Evolutionary conservation across 352 stramenopile genomes (phyloP), one percentile per base, ranked within the genome.

Genomic region (Phytopythium aichiense): DNA sequence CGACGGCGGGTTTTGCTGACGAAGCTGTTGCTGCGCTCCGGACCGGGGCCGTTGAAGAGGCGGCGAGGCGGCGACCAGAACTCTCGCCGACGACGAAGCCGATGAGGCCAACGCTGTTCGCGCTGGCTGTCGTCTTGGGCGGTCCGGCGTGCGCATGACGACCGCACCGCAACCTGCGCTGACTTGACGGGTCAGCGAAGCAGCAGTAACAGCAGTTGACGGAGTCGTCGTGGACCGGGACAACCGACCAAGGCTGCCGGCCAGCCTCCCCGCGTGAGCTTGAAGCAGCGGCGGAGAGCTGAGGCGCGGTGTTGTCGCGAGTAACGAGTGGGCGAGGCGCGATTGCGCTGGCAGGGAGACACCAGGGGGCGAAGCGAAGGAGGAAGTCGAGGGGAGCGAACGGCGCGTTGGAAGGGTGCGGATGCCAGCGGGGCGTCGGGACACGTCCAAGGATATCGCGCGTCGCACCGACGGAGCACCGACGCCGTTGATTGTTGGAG

Each of bases 111-210:
- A 16, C 48, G n/a, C 5, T 11, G 72, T 67, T 43, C 72, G 69
- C 31, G 62, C 70, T 54, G 71, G 64, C 7, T 72, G 66, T n/a
- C 83, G 69, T 28, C 88, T 85, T 12, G 87, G 84, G 45, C 84
- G 79, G 58, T 95, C 87, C 1, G 87, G 87, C 23, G 87, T 95
- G 33, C 84, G 72, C 76, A 92, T 89, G 18, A 95, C 77, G 5
- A 93, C 64, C 0, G 76, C 23, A 12, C 43, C 65, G 33, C 60
- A 30, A 52, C 50, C 49, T 50, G 61, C 55, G n/a, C 52, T 57
- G 15, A 46, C 7, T 55, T 23, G 50, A 20, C 37, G 13, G 33
- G 22, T 22, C n/a, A 33, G 33, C 13, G 51, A 25, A 20, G 56
- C 4, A 20, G 23, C 8, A 11, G 33, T n/a, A 0, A n/a, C 12